Evolutionary conservation across 441 rosid genomes (phyloP).

Genomic region (Viola pubescens): DNA sequence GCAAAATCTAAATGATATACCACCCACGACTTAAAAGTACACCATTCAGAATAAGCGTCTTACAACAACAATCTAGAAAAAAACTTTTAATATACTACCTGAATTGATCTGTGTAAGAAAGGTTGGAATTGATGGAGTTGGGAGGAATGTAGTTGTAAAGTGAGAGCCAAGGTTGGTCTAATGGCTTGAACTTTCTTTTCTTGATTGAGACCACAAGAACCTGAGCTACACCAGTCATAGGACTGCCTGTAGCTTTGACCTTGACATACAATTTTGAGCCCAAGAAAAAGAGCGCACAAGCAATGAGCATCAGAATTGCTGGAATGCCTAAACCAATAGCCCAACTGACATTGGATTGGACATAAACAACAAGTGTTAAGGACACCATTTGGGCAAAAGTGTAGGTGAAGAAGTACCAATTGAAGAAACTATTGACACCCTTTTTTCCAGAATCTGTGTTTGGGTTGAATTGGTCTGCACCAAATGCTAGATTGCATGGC

Average conservation of each 20-base stretch:
- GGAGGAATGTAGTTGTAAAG: conserved; percentile 47
- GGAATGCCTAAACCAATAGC: conserved; percentile 64
- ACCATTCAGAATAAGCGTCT: no score
- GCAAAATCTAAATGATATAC: no score
- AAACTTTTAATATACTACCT: conserved; percentile 27
- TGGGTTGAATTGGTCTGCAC: conserved; percentile 75
- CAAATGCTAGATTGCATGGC: conserved; percentile 73
- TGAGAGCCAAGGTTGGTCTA: conserved; percentile 41
- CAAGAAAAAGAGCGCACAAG: conserved; percentile 40
- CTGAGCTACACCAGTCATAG: conserved; percentile 51
- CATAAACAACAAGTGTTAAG: conserved; percentile 51
- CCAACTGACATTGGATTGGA: conserved; percentile 74
- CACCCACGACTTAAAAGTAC: no score
- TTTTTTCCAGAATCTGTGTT: conserved; percentile 53
- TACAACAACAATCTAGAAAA: no score
- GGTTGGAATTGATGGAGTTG: conserved; percentile 47
- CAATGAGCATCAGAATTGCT: conserved; percentile 45
- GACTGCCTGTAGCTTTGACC: conserved; percentile 64
- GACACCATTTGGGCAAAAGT: conserved; percentile 64
- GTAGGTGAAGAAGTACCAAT: conserved; percentile 75
- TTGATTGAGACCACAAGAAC: conserved; percentile 48
- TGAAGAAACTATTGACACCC: conserved; percentile 69
- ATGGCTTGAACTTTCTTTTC: conserved; percentile 43
- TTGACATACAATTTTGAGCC: conserved; percentile 61
- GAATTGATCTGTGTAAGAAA: conserved; percentile 63